Base-by-base conservation (phyloP, 164 flowering plant species). In the Aristolochia fimbriata region DNA sequence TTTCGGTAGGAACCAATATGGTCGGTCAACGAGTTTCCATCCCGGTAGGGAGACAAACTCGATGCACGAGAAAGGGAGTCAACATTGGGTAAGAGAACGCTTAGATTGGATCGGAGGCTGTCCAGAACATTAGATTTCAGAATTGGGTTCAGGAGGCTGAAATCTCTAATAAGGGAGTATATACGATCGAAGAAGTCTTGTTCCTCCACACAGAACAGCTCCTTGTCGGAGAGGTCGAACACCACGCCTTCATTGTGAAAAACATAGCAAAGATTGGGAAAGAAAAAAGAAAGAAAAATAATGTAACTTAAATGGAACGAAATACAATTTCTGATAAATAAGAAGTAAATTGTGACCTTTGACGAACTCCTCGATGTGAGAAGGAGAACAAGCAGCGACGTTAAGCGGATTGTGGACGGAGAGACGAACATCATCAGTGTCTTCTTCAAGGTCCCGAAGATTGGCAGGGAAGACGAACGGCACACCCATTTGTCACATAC, bases 191-290 rank as follows among this genome's bases (percentile, higher is more conserved):
- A 91, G 47, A 90, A 74, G 9, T 87, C 90, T 60, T 88, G 96
- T 57, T 94, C 99, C 60, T 94, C 96, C 1, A 91, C 62, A 68
- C 95, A 91, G 70, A 88, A 81, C 10, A 94, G 61, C 65, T 91
- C 99, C 73, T 81, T 86, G 65, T 91, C 96, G n/a, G 99, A 94
- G 0, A 93, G 78, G 71, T 93, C 99, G 61, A 93, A 93, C 0
- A 87, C 80, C 14, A 90, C 80, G 5, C 89, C 98, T 91, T 74
- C 53, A 41, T 17, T 21, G 46, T 21, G 30, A 17, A n/a, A 37
- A 55, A 41, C 23, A n/a, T 15, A 50, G 54, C 21, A 51, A 65
- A 70, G 25, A 16, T 16, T 7, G 19, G 23, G 51, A 14, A n/a
- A 16, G 4, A 22, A 58, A 47, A 15, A 31, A 9, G 19, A 33